These are phyloP conservation scores for Lipomyces starkeyi DNA, from an alignment of 805 yeast genomes.

Conservation along the genomic window DNA sequence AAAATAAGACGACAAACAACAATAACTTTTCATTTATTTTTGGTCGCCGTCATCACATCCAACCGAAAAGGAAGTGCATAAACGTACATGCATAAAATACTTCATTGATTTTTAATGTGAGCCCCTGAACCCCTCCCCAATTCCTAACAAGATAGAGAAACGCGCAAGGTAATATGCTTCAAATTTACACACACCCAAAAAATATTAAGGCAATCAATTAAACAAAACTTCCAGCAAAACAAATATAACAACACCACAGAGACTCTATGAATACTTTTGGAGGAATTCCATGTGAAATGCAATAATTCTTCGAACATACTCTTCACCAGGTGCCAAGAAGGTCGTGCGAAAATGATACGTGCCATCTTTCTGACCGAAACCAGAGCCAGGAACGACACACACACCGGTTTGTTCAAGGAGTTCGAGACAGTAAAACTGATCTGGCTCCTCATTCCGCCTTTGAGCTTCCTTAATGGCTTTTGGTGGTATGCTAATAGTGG, in stretches of 20 bases:
- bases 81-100: background rate
- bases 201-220: background rate
- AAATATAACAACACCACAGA: background rate
- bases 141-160: background rate
- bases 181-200: background rate
- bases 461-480: conserved; percentile 68
- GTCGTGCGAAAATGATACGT: conserved; percentile 96
- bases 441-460: conserved; percentile 64
- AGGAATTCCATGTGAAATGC: conserved; percentile 79
- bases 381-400: conserved; percentile 97
- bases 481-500: conserved; percentile 68
- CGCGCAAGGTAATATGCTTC: background rate
- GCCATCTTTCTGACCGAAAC: conserved; percentile 91
- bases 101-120: background rate
- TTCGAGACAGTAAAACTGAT: conserved; percentile 86
- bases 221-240: background rate
- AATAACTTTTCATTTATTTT: background rate
- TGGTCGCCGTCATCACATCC: background rate
- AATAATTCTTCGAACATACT: conserved; percentile 82
- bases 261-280: conserved; percentile 48
- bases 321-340: conserved; percentile 92
- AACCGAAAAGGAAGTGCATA: background rate
- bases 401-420: conserved; percentile 88
- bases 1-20: background rate
- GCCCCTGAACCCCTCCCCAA: background rate